Conservation (phyloP, 2,329 filamentous ascomycete genomes). For the Penicillium sp. region DNA sequence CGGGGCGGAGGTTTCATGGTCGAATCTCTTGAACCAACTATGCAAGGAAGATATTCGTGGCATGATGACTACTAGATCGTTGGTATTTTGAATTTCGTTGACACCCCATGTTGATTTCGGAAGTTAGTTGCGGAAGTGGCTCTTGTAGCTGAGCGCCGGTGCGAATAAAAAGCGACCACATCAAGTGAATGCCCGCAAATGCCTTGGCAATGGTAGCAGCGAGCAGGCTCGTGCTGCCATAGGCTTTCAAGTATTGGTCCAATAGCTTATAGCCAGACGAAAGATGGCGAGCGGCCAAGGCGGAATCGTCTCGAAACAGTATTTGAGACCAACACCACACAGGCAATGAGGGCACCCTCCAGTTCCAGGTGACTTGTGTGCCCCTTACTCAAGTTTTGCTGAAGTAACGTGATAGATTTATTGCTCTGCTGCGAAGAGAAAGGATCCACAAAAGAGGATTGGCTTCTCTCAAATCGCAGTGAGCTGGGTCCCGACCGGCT, state of each 20-base stretch:
- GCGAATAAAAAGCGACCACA: not conserved
- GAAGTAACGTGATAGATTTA: constrained; percentile 10
- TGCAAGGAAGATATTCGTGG: not conserved
- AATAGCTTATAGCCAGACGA: constrained; percentile 11
- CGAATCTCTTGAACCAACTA: not conserved
- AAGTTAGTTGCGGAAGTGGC: not conserved
- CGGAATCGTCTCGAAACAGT: constrained; percentile 15
- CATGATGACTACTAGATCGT: not conserved
- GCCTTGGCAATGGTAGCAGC: not conserved
- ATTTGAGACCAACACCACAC: constrained; percentile 17
- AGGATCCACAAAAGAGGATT: not conserved
- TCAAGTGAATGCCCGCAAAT: not conserved
- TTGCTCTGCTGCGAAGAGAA: constrained; percentile 13
- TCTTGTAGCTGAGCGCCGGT: not conserved
- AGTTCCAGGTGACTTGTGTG: constrained; percentile 2
- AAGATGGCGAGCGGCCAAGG: constrained; percentile 8
- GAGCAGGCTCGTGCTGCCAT: not conserved
- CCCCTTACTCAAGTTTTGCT: constrained; percentile 1
- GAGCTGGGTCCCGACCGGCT: constrained; percentile 2
- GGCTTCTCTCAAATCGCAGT: not conserved
- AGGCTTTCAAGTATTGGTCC: constrained; percentile 1
- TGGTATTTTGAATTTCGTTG: not conserved
- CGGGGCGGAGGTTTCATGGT: not conserved
- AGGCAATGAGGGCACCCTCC: constrained; percentile 14
- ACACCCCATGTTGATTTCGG: not conserved